These are phyloP conservation scores for rapeseed (Brassica napus) DNA, from an alignment of 345 rosid genomes.

Conservation along the genomic window Da-Ae NC_063448.1:36253001-36253500, in stretches of 20 bases:
- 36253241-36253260: slow-evolving; percentile 35
- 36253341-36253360: background rate
- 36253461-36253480: slow-evolving; percentile 8
- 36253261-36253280: slow-evolving; percentile 42
- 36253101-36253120: slow-evolving; percentile 46
- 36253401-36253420: slow-evolving; percentile 28
- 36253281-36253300: slow-evolving; percentile 30
- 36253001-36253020: background rate
- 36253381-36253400: background rate
- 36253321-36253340: slow-evolving; percentile 9
- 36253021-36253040: background rate
- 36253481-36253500: slow-evolving; percentile 35
- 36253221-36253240: slow-evolving; percentile 51
- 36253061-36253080: slow-evolving; percentile 47
- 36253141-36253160: slow-evolving; percentile 18
- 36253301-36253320: slow-evolving; percentile 27
- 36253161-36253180: slow-evolving; percentile 15
- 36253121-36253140: slow-evolving; percentile 37
- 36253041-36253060: slow-evolving; percentile 50
- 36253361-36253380: background rate
- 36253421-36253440: slow-evolving; percentile 24
- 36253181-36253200: slow-evolving; percentile 26
- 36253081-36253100: slow-evolving; percentile 20
- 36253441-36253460: slow-evolving; percentile 6
- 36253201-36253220: slow-evolving; percentile 31